Percentiles rank a stretch among this genome's conserved stretches.
These are phyloP conservation scores for Mariannaea elegans DNA, from an alignment of 2,329 filamentous ascomycete species.

Conservation along the genomic window DNA sequence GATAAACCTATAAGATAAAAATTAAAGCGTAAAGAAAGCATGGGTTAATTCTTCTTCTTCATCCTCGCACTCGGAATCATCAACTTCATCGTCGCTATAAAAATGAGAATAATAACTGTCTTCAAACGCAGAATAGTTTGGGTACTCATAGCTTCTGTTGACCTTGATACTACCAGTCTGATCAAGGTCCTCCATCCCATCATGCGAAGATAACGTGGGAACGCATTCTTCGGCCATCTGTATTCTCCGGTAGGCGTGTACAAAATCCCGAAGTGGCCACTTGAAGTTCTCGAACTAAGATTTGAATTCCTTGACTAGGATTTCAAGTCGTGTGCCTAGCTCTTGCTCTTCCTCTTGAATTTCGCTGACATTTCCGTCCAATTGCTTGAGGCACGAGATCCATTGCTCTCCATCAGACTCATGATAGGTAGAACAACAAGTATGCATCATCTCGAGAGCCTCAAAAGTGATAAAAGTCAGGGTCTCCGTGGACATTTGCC, in stretches of 20 bases:
- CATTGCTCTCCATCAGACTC: accelerated
- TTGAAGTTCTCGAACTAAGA: neutral
- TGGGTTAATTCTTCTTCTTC: too few species aligned
- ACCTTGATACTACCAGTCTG: neutral
- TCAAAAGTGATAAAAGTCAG: constrained; percentile 1
- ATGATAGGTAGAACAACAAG: neutral
- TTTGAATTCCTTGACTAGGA: neutral
- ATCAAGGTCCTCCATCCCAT: neutral
- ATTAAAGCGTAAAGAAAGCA: too few species aligned
- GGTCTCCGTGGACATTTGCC: neutral
- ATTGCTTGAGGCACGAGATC: neutral
- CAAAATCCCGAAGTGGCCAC: neutral
- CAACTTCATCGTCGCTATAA: too few species aligned
- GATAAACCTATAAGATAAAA: too few species aligned
- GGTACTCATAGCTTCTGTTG: neutral
- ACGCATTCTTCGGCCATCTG: constrained; percentile 7
- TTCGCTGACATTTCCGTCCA: neutral
- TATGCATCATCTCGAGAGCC: constrained; percentile 14
- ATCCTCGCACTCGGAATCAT: too few species aligned
- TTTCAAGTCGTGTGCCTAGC: neutral
- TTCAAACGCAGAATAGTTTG: too few species aligned
- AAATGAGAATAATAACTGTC: too few species aligned
- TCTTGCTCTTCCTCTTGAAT: neutral
- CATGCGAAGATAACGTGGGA: neutral
- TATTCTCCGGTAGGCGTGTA: neutral